Conservation (phyloP, 257 asterid species). For the Paulownia fortunei region DNA sequence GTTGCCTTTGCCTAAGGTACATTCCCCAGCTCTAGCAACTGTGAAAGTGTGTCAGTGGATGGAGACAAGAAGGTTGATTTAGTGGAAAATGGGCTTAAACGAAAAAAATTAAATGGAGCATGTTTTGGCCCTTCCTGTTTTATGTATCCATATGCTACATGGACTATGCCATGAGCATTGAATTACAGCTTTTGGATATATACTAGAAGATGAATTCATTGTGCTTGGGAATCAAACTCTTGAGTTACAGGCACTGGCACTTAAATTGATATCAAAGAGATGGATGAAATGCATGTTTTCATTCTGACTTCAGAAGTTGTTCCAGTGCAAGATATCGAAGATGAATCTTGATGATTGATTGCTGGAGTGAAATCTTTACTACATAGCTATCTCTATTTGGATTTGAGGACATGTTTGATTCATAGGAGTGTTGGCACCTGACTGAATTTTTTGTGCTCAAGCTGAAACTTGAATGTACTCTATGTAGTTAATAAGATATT, state of each 20-base stretch:
- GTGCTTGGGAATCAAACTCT: background rate
- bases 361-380: background rate
- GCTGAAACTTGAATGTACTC: background rate
- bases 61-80: background rate
- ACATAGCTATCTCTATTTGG: too few species aligned
- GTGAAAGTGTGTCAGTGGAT: background rate
- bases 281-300: background rate
- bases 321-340: background rate
- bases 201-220: background rate
- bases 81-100: background rate
- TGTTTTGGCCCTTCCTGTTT: background rate
- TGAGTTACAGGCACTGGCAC: background rate
- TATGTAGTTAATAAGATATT: constrained; percentile 2
- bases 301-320: background rate
- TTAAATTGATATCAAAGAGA: background rate
- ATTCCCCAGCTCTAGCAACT: too few species aligned
- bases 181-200: constrained; percentile 13
- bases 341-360: background rate
- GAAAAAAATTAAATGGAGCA: background rate
- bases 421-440: background rate
- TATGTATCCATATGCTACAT: background rate
- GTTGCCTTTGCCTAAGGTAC: background rate
- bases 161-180: background rate
- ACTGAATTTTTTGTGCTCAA: background rate
- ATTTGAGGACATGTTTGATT: background rate